Conservation (phyloP, 345 rosid species). For the Stellera chamaejasme region DNA sequence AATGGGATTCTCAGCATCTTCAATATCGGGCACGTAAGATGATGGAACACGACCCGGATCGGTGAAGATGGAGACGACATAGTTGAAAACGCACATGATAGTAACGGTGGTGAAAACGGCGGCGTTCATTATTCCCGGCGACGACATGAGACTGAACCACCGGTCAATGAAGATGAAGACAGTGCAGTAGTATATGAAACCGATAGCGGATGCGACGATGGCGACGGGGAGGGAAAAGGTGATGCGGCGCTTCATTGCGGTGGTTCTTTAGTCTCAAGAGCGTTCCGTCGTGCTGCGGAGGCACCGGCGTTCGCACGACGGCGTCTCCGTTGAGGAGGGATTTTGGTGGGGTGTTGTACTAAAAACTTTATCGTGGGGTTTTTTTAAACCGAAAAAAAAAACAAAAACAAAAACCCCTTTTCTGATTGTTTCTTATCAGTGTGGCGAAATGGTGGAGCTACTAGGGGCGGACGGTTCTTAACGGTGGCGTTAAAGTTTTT, state of each 20-base stretch:
- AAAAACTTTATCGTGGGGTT: too few species aligned
- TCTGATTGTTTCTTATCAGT: background rate
- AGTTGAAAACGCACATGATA: conserved; percentile 51
- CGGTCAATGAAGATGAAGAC: conserved; percentile 77
- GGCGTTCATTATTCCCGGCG: conserved; percentile 77
- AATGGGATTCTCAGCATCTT: conserved; percentile 52
- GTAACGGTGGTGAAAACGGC: conserved; percentile 59
- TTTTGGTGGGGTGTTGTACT: background rate
- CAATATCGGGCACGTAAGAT: conserved; percentile 65
- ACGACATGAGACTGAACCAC: conserved; percentile 79
- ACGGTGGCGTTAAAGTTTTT: conserved; percentile 7
- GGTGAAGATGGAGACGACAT: conserved; percentile 46
- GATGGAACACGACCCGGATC: conserved; percentile 89
- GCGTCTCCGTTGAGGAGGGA: conserved; percentile 40
- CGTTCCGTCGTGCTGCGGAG: conserved; percentile 20
- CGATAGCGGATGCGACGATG: conserved; percentile 57
- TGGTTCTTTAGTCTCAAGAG: background rate
- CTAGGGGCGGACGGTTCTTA: conserved; percentile 1
- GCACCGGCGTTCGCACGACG: conserved; percentile 61
- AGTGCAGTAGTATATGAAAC: conserved; percentile 59
- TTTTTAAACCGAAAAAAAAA: too few species aligned
- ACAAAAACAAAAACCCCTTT: background rate
- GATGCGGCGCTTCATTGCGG: conserved; percentile 47
- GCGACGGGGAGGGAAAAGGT: conserved; percentile 57
- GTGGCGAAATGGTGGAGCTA: conserved; percentile 10